These are phyloP conservation scores for Cubamyces lactineus DNA, from an alignment of 768 basidiomycete genomes.

Conservation along the genomic window DNA sequence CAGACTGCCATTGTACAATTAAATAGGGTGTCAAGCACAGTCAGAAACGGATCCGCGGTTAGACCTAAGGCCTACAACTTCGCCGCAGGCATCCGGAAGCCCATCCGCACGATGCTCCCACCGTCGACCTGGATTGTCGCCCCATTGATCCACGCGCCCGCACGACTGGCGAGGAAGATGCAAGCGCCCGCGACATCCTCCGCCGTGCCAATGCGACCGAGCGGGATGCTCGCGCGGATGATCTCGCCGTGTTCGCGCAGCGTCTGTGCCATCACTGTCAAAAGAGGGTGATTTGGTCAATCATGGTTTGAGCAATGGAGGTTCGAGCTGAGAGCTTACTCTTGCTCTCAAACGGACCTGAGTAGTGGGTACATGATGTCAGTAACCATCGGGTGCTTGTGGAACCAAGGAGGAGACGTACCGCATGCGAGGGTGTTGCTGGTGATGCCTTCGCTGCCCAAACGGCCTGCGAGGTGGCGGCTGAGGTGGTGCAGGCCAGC, in stretches of 20 bases:
- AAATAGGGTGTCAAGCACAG: too few species aligned
- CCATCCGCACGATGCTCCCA: constrained; percentile 50
- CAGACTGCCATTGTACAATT: too few species aligned
- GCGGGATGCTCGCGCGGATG: constrained; percentile 49
- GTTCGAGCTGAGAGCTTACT: constrained; percentile 26
- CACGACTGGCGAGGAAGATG: constrained; percentile 61
- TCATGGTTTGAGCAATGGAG: too few species aligned
- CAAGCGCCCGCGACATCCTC: constrained; percentile 69
- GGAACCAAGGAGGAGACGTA: constrained; percentile 26
- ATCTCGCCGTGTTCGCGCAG: constrained; percentile 48
- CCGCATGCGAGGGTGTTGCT: constrained; percentile 69
- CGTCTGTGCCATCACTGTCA: constrained; percentile 57
- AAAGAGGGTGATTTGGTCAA: neutral
- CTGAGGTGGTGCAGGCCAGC: constrained; percentile 63
- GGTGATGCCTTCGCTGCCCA: constrained; percentile 60
- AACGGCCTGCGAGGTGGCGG: constrained; percentile 56
- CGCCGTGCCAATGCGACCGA: constrained; percentile 58
- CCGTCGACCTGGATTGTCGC: constrained; percentile 67
- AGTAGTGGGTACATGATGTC: neutral
- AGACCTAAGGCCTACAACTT: constrained; percentile 42
- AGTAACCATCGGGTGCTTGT: neutral
- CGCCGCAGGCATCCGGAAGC: constrained; percentile 24
- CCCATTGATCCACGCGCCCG: constrained; percentile 65
- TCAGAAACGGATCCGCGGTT: too few species aligned
- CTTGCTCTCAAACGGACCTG: constrained; percentile 39